These are phyloP conservation scores for Zygotorulaspora sp. DNA, from an alignment of 805 yeast species.

Conservation along the genomic window DNA sequence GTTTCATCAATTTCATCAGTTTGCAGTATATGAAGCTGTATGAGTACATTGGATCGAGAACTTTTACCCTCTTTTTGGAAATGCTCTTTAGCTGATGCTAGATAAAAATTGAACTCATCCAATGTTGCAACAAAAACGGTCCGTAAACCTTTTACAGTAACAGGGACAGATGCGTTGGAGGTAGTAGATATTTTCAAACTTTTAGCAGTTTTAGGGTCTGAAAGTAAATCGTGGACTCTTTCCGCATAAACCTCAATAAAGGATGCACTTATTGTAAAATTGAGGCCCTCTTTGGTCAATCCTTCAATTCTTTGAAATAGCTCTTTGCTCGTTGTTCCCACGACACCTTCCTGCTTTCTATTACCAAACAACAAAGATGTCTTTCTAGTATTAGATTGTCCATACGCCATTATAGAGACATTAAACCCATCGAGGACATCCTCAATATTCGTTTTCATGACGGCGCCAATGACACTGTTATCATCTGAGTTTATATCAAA, in stretches of 20 bases:
- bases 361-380: constrained; percentile 73
- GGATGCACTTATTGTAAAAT: constrained; percentile 63
- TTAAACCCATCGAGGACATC: constrained; percentile 52
- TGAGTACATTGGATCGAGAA: constrained; percentile 77
- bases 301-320: constrained; percentile 53
- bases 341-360: constrained; percentile 52
- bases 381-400: constrained; percentile 77
- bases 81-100: constrained; percentile 53
- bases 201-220: constrained; percentile 32
- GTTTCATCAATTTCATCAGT: constrained; percentile 41
- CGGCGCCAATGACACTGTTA: constrained; percentile 12
- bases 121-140: constrained; percentile 55
- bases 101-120: constrained; percentile 52
- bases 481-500: constrained; percentile 60
- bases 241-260: constrained; percentile 83
- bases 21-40: constrained; percentile 64
- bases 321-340: constrained; percentile 66
- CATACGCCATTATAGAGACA: constrained; percentile 73
- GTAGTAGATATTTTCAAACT: constrained; percentile 34
- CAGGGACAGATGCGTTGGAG: constrained; percentile 39
- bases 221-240: constrained; percentile 63
- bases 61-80: constrained; percentile 64
- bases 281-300: constrained; percentile 42
- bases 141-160: constrained; percentile 66
- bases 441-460: constrained; percentile 6